Conservation (phyloP, 1,284 basidiomycete species). For the Apiotrichum montevideense region DNA sequence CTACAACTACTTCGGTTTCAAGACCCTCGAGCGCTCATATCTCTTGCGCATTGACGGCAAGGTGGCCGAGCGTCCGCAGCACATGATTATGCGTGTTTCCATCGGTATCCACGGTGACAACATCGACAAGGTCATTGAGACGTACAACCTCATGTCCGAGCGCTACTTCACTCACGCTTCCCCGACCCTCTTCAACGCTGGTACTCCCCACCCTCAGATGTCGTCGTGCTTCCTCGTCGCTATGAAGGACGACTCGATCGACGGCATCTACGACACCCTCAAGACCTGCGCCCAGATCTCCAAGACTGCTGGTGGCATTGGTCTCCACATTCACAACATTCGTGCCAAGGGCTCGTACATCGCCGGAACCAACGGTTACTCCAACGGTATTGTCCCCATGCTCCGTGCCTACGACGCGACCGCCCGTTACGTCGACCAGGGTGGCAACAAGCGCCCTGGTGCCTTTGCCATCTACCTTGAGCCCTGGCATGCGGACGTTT, state of each 20-base stretch:
- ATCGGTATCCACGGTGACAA: slow-evolving; percentile 93
- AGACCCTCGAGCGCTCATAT: slow-evolving; percentile 97
- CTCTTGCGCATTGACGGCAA: slow-evolving; percentile 89
- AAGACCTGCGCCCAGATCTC: slow-evolving; percentile 99
- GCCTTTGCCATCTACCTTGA: slow-evolving; percentile 97
- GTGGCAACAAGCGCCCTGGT: slow-evolving; percentile 98
- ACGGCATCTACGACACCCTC: slow-evolving; percentile 97
- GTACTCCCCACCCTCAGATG: slow-evolving; percentile 90
- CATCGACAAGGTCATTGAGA: slow-evolving; percentile 83
- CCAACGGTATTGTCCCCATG: slow-evolving; percentile 99
- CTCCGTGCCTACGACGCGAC: slow-evolving; percentile 97
- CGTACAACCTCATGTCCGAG: slow-evolving; percentile 93
- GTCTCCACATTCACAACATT: slow-evolving; percentile 93
- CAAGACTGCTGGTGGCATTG: slow-evolving; percentile 98
- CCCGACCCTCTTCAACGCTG: slow-evolving; percentile 97
- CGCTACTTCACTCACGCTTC: slow-evolving; percentile 97
- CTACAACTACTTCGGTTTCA: slow-evolving; percentile 98
- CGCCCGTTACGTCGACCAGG: slow-evolving; percentile 98
- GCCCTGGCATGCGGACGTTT: slow-evolving; percentile 96
- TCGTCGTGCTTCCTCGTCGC: slow-evolving; percentile 96
- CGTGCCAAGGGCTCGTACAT: slow-evolving; percentile 78
- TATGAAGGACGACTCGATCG: slow-evolving; percentile 99
- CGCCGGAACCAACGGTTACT: slow-evolving; percentile 84
- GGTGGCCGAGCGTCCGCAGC: slow-evolving; percentile 94
- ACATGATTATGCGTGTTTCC: slow-evolving; percentile 99